Evolutionary conservation across 768 basidiomycete species (phyloP).

Genomic region (Leccinum pellstonianum): DNA sequence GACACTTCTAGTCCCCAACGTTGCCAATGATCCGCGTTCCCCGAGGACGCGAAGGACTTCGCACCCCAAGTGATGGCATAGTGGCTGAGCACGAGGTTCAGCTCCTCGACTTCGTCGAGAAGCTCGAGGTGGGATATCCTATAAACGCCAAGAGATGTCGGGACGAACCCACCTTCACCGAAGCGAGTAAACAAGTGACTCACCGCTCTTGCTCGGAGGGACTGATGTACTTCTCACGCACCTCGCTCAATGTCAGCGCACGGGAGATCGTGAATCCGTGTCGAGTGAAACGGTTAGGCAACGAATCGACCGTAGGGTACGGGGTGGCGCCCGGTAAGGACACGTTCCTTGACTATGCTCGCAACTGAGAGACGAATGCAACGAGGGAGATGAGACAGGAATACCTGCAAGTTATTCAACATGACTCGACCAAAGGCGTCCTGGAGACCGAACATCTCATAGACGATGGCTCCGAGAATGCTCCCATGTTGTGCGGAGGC

Average conservation of each 20-base stretch:
- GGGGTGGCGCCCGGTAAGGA: slow-evolving; percentile 69
- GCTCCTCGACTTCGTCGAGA: slow-evolving; percentile 84
- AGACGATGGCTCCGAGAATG: slow-evolving; percentile 60
- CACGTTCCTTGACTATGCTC: slow-evolving; percentile 64
- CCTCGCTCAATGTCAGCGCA: slow-evolving; percentile 24
- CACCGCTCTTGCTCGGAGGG: slow-evolving; percentile 54
- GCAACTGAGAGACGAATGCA: not conserved
- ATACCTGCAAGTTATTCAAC: slow-evolving; percentile 80
- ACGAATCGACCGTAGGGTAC: slow-evolving; percentile 54
- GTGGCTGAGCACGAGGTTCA: slow-evolving; percentile 57
- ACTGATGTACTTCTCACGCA: slow-evolving; percentile 42
- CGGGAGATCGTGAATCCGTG: slow-evolving; percentile 47
- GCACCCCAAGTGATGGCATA: slow-evolving; percentile 69
- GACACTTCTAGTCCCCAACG: slow-evolving; percentile 13
- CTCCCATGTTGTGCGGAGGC: slow-evolving; percentile 10
- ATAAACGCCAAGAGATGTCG: not conserved
- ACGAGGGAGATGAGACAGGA: slow-evolving; percentile 2
- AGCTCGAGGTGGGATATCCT: slow-evolving; percentile 82
- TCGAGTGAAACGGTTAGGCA: slow-evolving; percentile 54
- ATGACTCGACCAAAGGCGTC: slow-evolving; percentile 94
- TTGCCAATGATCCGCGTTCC: slow-evolving; percentile 7
- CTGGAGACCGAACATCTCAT: slow-evolving; percentile 86
- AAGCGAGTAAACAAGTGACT: slow-evolving; percentile 6
- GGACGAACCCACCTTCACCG: not conserved
- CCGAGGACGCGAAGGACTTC: slow-evolving; percentile 3